These are phyloP conservation scores for Blastobotrys petasosporus DNA, from an alignment of 1,139 yeast genomes.

Conservation along the genomic window DNA sequence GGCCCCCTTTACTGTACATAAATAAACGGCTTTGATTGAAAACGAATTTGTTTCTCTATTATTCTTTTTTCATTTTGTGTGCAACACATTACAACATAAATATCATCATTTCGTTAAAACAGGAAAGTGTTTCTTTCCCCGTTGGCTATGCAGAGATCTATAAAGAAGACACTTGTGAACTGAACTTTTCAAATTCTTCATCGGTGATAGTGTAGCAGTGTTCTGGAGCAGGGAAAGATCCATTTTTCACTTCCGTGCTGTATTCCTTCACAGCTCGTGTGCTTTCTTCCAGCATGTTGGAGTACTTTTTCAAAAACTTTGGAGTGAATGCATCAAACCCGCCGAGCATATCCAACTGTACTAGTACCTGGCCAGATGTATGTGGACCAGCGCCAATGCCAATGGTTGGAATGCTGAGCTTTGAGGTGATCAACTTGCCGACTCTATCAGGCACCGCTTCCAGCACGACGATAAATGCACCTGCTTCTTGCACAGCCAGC, in stretches of 20 bases:
- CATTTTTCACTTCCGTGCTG: conserved; percentile 49
- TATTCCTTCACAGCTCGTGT: conserved; percentile 51
- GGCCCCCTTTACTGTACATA: not conserved
- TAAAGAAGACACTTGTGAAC: too few relatives aligned
- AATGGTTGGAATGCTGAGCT: conserved; percentile 68
- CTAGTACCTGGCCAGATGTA: conserved; percentile 87
- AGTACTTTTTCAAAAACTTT: conserved; percentile 72
- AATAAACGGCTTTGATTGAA: too few relatives aligned
- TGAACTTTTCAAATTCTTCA: conserved; percentile 52
- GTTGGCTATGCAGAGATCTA: too few relatives aligned
- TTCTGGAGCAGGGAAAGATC: conserved; percentile 54
- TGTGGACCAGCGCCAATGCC: conserved; percentile 93
- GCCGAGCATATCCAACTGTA: conserved; percentile 78
- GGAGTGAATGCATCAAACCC: conserved; percentile 52
- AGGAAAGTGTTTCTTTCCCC: too few relatives aligned
- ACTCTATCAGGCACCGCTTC: conserved; percentile 82
- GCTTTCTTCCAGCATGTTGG: conserved; percentile 46
- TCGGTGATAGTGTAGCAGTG: conserved; percentile 72
- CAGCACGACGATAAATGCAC: conserved; percentile 67
- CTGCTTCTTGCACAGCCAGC: conserved; percentile 61
- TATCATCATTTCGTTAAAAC: too few relatives aligned
- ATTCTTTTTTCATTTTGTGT: not conserved
- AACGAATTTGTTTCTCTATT: not conserved
- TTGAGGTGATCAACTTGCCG: conserved; percentile 58
- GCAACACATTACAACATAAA: not conserved